Base-by-base conservation (phyloP, 192 early-diverging fungal genomes). In the Gorgonomyces haynaldii region DNA sequence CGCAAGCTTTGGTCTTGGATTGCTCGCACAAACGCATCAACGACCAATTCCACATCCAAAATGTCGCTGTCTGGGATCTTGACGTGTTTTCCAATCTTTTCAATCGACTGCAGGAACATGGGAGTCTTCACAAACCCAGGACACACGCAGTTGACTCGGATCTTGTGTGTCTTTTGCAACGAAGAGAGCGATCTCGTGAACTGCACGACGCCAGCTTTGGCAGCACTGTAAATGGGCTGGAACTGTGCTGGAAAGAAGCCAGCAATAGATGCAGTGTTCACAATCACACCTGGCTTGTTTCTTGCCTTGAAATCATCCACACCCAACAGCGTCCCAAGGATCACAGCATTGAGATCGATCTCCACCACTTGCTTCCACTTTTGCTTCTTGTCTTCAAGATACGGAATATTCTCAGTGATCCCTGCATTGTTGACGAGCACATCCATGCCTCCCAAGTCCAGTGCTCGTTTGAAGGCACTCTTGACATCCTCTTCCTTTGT, bases 371-470 rank as follows among this genome's bases (percentile, higher is more conserved):
- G 51, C 20, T 64, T 50, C 44, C 54, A 60, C 10, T 38, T 16
- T 23, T 50, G 46, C n/a, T 61, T 55, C 0, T 31, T 15, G 3
- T 72, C 65, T 9, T 41, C 37, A 64, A 64, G 73, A 1, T 60
- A 47, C 4, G 65, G 35, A 0, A 10, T 39, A 15, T 52, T 37
- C 30, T 72, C 75, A 32, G 58, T 67, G 38, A 78, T 64, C 0
- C 80, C 80, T 1, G 80, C 80, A 35, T 82, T 82, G 50, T 82
- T 82, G 41, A 78, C 65, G 45, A 46, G 28, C 3, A 46, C 72
- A 21, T 46, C 21, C 19, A 46, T 35, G 17, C 24, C 39, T 22
- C 39, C 39, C 21, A 12, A 41, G 6, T 41, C 24, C 15, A 23
- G 9, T 31, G 30, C 30, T 8, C 12, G 12, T 31, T 31, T 31